Conservation (phyloP, 352 stramenopile genomes). For the Globisporangium sylvaticum region DNA sequence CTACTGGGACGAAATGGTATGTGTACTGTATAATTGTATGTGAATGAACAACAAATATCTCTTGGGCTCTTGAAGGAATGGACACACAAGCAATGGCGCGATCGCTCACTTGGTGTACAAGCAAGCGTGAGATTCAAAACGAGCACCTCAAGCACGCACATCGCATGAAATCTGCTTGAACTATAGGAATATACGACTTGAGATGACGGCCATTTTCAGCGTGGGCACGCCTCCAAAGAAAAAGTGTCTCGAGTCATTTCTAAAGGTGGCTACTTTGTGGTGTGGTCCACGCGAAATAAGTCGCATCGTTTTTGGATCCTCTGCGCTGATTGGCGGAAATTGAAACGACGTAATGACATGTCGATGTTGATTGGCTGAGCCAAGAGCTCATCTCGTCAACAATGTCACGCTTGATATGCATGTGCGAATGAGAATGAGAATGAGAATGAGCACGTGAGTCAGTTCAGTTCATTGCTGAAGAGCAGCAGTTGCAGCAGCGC, state of each 20-base stretch:
- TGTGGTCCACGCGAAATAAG: background rate
- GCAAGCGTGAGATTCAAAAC: background rate
- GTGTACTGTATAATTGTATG: background rate
- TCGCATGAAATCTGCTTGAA: background rate
- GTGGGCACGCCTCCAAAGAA: background rate
- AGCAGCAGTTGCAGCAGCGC: background rate
- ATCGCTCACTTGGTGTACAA: background rate
- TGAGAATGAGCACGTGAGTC: background rate
- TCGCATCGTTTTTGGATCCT: background rate
- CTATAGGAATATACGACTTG: background rate
- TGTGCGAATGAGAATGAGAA: no score
- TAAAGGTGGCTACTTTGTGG: background rate
- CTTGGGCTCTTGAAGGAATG: background rate
- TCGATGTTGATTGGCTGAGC: background rate
- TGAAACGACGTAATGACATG: background rate
- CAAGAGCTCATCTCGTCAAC: background rate
- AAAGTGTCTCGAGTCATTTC: background rate
- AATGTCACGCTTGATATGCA: background rate
- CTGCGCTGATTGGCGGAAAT: background rate
- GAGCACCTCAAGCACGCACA: no score
- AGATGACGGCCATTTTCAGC: background rate
- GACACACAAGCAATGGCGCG: background rate
- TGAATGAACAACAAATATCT: no score
- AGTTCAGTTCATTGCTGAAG: background rate
- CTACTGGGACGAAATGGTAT: background rate